Conservation (phyloP, 1,284 basidiomycete species). For the Cryptococcus maquisensis region DNA sequence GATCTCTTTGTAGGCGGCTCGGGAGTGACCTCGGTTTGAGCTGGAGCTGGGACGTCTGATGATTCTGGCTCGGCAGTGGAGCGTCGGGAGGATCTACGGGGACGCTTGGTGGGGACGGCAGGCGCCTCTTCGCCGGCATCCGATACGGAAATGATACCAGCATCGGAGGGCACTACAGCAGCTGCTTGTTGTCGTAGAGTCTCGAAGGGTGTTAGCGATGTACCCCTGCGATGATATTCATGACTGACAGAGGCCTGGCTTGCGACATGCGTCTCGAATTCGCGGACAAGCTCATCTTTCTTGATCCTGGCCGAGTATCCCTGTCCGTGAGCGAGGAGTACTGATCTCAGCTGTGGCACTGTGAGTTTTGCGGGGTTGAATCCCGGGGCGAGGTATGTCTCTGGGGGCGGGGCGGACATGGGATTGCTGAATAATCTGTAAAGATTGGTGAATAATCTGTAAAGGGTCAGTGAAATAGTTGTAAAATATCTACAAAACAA, state of each 20-base stretch:
- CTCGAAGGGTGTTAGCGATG: not conserved
- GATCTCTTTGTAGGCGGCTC: constrained; percentile 21
- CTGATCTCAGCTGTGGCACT: constrained; percentile 32
- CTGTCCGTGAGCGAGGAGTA: constrained; percentile 78
- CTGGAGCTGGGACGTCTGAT: not conserved
- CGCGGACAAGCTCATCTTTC: constrained; percentile 75
- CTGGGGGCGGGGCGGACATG: constrained; percentile 40
- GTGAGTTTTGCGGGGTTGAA: constrained; percentile 75
- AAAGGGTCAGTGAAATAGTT: not conserved
- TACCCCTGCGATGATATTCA: not conserved
- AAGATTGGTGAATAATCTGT: not conserved
- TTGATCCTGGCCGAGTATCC: constrained; percentile 71
- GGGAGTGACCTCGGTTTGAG: not conserved
- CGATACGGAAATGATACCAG: constrained; percentile 43
- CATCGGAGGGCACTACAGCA: constrained; percentile 34
- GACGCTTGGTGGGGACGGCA: constrained; percentile 19
- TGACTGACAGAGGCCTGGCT: constrained; percentile 55
- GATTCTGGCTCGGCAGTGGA: not conserved
- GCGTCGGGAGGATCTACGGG: not conserved
- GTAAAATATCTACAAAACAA: not conserved
- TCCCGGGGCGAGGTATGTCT: constrained; percentile 68
- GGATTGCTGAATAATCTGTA: not conserved
- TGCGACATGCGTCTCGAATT: constrained; percentile 74
- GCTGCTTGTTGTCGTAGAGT: constrained; percentile 12
- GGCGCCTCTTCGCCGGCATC: constrained; percentile 23